These are phyloP conservation scores for Gossypium davidsonii DNA, from an alignment of 441 rosid species.

Conservation along the genomic window DNA sequence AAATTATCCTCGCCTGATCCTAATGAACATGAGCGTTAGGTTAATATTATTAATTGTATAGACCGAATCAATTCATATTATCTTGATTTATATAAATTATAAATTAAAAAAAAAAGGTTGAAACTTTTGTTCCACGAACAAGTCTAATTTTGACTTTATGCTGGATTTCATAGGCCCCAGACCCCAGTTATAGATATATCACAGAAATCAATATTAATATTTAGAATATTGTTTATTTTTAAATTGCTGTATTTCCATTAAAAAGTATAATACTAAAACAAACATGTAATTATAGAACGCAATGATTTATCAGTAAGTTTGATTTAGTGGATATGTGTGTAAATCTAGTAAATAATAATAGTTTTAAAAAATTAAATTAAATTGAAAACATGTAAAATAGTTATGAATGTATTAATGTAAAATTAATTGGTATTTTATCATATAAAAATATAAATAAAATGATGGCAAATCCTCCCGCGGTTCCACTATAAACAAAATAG, in stretches of 20 bases:
- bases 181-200: neutral
- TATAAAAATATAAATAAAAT: neutral
- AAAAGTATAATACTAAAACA: no score
- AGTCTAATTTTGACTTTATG: neutral
- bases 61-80: neutral
- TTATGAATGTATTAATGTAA: neutral
- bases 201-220: no score
- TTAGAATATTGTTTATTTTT: no score
- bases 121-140: neutral
- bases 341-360: no score
- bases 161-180: neutral
- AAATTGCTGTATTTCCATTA: no score
- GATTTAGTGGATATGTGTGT: no score
- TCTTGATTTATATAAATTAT: neutral
- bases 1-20: slow-evolving; percentile 21
- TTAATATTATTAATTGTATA: neutral
- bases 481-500: neutral
- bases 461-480: neutral
- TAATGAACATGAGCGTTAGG: neutral
- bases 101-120: neutral
- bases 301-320: no score
- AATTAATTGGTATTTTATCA: neutral
- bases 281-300: no score
- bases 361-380: neutral
- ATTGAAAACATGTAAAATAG: neutral